Base-by-base conservation (phyloP, 2,329 filamentous ascomycete species). In the Trichoderma gracile region DNA sequence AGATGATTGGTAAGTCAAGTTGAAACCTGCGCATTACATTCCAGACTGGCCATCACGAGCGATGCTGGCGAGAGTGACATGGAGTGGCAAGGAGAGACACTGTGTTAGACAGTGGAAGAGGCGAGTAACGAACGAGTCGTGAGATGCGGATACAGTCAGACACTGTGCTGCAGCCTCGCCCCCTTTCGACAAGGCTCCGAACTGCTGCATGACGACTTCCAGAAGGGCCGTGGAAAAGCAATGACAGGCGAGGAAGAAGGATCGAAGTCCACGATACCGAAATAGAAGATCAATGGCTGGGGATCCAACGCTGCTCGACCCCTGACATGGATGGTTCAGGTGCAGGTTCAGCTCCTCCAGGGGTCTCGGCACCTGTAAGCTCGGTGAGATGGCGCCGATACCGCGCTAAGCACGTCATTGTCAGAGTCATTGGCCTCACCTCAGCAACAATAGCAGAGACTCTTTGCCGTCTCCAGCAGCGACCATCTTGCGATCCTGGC, bases 401-500 rank as follows among this genome's bases (percentile, higher is more conserved):
- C 64, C 64, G 64, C 64, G 50, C 50, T 60, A 50, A 63, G 64
- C 64, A 65, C 64, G 64, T 65, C 64, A 65, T 65, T 47, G 50
- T 38, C 42, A 46, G 55, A 59, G n/a, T 40, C 56, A 54, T 55
- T 30, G 45, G 43, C 64, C 58, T 65, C 64, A 65, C 64, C 52
- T 56, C 59, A 62, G 49, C 59, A 53, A 53, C 52, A 50, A 62
- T 21, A 23, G 49, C 52, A 33, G 12, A 54, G 43, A 58, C 9
- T 27, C 60, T 61, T 59, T 65, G 46, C 33, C 23, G 9, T 8
- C 15, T 46, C 6, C 43, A 21, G 46, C 61, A 45, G 14, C 21
- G 53, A 23, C 47, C 46, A 33, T 33, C 53, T 25, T 23, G 23
- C 49, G 33, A 53, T 54, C 49, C 40, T n/a, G 49, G 40, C 59